Evolutionary conservation across 2,329 filamentous ascomycete genomes (phyloP), one percentile per base, ranked within the genome.

Genomic region (Neopestalotiopsis rosae): DNA sequence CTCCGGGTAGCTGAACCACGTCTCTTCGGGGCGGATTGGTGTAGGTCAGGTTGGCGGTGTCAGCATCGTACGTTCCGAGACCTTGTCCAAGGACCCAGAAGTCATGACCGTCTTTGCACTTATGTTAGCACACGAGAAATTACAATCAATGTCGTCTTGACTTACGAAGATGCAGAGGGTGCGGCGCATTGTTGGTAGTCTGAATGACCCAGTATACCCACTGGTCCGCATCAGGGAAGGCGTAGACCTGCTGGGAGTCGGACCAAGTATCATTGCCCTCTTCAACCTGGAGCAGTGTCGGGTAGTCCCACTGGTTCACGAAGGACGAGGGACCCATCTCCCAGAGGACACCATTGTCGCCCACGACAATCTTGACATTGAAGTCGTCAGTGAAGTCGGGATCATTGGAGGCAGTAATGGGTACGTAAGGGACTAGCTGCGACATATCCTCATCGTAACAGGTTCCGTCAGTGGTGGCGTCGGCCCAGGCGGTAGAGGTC

Each of bases 1-100:
- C 75, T 1, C 74, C 74, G 0, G 83, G 82, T 1, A 88, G 74
- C 67, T 83, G 79, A 3, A 82, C 82, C 0, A 81, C 83, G 72
- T 88, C 86, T 34, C 86, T 78, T 0, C 86, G 79, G 0, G 84
- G 79, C 2, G 85, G 85, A 69, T 87, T 87, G 68, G 78, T 69
- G 5, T 75, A 76, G 66, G 78, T 81, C 6, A 79, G 74, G 13
- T 61, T 67, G 40, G 70, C 74, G 65, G 73, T 79, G 52, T 73
- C 68, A 62, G 73, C 73, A 13, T 72, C 69, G 66, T 79, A 81
- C 7, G 69, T 67, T 67, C 75, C 79, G 72, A 42, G 73, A 56
- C 72, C 75, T 45, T 75, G 73, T 17, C 76, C 79, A 5, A 84
- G 76, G 5, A 84, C n/a, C 45, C 45, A 52, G 45, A 82, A 83